These are phyloP conservation scores for Solanum hybrid DNA, from an alignment of 305 asterid genomes.

Conservation along the genomic window DNA sequence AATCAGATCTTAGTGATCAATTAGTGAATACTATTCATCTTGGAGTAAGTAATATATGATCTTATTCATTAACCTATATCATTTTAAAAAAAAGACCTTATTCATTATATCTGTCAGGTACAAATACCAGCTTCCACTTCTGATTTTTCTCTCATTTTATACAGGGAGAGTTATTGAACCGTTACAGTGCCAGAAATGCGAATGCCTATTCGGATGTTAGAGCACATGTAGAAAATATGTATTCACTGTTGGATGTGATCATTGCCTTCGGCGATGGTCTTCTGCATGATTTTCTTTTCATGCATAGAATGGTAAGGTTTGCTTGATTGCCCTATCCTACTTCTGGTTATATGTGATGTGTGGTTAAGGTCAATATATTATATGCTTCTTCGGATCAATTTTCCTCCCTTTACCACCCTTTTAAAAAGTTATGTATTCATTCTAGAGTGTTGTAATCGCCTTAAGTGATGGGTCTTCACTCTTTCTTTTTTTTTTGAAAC, in stretches of 20 bases:
- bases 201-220: constrained; percentile 26
- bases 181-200: constrained; percentile 22
- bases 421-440: constrained; percentile 24
- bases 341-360: neutral
- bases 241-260: constrained; percentile 40
- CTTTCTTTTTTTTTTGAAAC: no score
- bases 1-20: constrained; percentile 46
- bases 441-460: constrained; percentile 33
- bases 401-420: neutral
- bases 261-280: constrained; percentile 60
- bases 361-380: neutral
- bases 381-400: neutral
- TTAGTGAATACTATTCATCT: constrained; percentile 33
- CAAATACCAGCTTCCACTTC: neutral
- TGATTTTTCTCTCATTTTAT: constrained; percentile 9
- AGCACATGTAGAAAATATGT: constrained; percentile 34
- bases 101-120: constrained; percentile 4
- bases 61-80: neutral
- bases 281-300: constrained; percentile 53
- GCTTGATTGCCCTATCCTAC: neutral
- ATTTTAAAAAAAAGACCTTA: neutral
- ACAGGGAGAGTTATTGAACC: constrained; percentile 61
- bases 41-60: constrained; percentile 47
- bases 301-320: constrained; percentile 61
- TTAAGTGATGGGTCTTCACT: constrained; percentile 34